A percentile compares a stretch with the other conserved stretches of the same genome.
These are phyloP conservation scores for Citrus medica DNA, from an alignment of 345 rosid species.

Conservation along the genomic window DNA sequence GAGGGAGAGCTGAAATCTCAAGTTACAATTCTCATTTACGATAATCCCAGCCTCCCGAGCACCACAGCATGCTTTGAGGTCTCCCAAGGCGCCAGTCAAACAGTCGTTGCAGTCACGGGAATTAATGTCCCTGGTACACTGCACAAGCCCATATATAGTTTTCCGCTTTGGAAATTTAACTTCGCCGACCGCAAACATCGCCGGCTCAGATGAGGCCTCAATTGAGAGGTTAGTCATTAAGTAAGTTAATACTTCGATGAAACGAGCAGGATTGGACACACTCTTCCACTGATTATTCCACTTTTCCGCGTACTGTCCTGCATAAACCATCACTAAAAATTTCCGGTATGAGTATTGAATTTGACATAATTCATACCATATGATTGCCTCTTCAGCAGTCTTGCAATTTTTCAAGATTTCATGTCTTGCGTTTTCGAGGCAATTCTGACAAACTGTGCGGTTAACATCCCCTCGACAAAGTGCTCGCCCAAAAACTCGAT, in stretches of 20 bases:
- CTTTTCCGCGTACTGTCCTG: constrained; percentile 25
- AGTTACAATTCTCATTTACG: constrained; percentile 30
- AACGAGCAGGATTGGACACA: constrained; percentile 14
- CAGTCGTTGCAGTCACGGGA: constrained; percentile 14
- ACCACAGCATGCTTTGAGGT: constrained; percentile 20
- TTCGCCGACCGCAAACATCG: constrained; percentile 31
- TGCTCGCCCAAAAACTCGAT: constrained; percentile 28
- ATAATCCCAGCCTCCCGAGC: constrained; percentile 26
- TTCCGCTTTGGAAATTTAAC: neutral
- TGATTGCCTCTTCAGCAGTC: constrained; percentile 13
- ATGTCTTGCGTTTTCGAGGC: constrained; percentile 23
- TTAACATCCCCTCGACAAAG: constrained; percentile 31
- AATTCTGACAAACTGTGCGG: constrained; percentile 18
- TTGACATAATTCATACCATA: constrained; percentile 40
- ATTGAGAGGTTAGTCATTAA: constrained; percentile 21
- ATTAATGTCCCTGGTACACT: constrained; percentile 35
- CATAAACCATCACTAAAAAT: constrained; percentile 4
- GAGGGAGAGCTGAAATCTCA: constrained; percentile 28
- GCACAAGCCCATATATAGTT: constrained; percentile 31
- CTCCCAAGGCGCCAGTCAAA: constrained; percentile 19
- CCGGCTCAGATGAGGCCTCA: constrained; percentile 17
- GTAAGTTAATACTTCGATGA: constrained; percentile 1
- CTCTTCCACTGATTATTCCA: constrained; percentile 6
- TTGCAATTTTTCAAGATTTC: constrained; percentile 13
- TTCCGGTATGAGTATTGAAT: constrained; percentile 28